Evolutionary conservation across 495 filamentous ascomycete species (phyloP), one percentile per base, ranked within the genome.

Genomic region (Chaetomium cochliodes): DNA sequence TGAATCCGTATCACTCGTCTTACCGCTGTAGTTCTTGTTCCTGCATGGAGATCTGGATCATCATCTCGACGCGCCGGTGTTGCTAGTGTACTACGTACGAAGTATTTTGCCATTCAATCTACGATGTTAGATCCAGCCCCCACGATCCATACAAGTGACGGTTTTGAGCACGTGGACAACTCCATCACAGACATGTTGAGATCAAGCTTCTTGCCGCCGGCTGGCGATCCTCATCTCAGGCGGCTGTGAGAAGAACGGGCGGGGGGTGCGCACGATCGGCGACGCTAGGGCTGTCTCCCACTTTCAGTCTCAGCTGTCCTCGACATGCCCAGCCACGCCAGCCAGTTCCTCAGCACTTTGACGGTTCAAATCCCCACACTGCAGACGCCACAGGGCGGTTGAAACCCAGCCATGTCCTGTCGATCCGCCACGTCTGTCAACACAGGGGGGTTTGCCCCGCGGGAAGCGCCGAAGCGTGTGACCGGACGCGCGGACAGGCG

Each of bases 181-280:
- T 30, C 2, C 46, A 18, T 50, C 46, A 16, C 13, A 44, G 5
- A 15, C 13, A 12, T 41, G 4, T 41, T 12, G 8, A 18, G 41
- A 44, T 44, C 5, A 18, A 44, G 41, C 13, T 44, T 44, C 13
- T 18, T 44, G 20, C 46, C 44, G 44, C 44, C 44, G 16, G 20
- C 46, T 20, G 46, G 46, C 46, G 46, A 50, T 50, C 46, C 46
- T 50, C 20, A 50, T 50, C 46, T 50, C 8, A 0, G 4, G 18
- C 18, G 20, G 46, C 3, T 11, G 11, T 20, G 46, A 50, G 9
- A 50, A 50, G n/a, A 50, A 23, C n/a, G 8, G 46, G 46, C 18
- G 20, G 20, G 46, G n/a, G 46, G 46, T 18, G 20, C n/a, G 26
- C 9, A 28, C 26, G 53, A 56, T 56, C 53, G 53, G 53, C 53